These are phyloP conservation scores for Rhizopogon salebrosus DNA, from an alignment of 768 basidiomycete species.

Conservation along the genomic window DNA sequence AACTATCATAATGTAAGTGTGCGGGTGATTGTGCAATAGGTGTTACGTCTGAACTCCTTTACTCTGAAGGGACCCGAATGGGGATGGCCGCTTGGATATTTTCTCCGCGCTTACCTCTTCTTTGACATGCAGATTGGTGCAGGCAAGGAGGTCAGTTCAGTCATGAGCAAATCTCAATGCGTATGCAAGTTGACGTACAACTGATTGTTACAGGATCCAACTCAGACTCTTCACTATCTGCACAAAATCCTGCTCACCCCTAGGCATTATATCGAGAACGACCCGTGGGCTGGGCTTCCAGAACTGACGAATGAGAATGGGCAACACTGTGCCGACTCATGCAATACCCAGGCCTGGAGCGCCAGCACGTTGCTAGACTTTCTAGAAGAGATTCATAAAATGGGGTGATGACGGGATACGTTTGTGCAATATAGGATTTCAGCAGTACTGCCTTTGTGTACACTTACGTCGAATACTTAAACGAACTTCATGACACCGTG, in stretches of 20 bases:
- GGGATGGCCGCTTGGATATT: constrained; percentile 95
- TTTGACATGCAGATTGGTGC: constrained; percentile 72
- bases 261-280: constrained; percentile 68
- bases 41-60: constrained; percentile 12
- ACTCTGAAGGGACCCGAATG: constrained; percentile 76
- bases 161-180: constrained; percentile 3
- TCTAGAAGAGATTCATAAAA: constrained; percentile 64
- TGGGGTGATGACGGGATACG: constrained; percentile 7
- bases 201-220: constrained; percentile 45
- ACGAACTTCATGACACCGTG: not conserved
- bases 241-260: constrained; percentile 67
- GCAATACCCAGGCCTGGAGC: constrained; percentile 95
- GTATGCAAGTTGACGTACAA: not conserved
- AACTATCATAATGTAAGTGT: constrained; percentile 84
- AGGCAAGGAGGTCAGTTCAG: constrained; percentile 57
- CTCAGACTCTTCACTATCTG: constrained; percentile 74
- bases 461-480: not conserved
- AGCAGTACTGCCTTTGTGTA: not conserved
- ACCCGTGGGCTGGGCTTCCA: constrained; percentile 91
- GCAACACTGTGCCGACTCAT: constrained; percentile 79
- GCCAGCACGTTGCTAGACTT: constrained; percentile 90
- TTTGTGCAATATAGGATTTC: constrained; percentile 2
- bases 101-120: constrained; percentile 86
- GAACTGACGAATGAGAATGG: constrained; percentile 90
- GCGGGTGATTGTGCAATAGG: constrained; percentile 3